Base-by-base conservation (phyloP, 495 filamentous ascomycete species). In the Lasiosphaeris hirsuta region DNA sequence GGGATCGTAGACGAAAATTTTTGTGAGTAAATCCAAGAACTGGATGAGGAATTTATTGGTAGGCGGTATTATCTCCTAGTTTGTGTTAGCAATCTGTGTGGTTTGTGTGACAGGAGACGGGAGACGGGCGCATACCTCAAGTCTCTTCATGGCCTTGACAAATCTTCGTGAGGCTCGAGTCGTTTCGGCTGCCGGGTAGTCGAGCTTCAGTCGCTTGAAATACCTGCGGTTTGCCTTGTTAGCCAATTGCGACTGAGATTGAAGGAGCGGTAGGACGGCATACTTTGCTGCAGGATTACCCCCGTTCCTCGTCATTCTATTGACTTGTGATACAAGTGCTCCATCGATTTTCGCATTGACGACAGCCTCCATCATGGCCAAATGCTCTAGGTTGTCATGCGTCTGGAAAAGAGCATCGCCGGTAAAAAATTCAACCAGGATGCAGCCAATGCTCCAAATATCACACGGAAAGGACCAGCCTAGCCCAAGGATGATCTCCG, bases 291-390 rank as follows among this genome's bases (percentile, higher is more conserved):
- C 89, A 19, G 84, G 81, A 69, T 92, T 96, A 35, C 81, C 78
- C 39, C 81, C 85, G 47, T 81, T 87, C 49, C 84, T 78, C 43
- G 85, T 81, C 72, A 71, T 78, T 68, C 75, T 81, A 65, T 79
- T 86, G 65, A 96, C 92, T 63, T 88, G 81, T 59, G 84, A 78
- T 30, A 98, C 85, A 9, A 98, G 79, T 39, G 82, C 80, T 4
- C 78, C 67, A 59, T 97, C 94, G 41, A 98, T 84, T 54, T 81
- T 81, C 7, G 76, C 74, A 18, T 84, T 86, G 64, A 90, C 90
- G 11, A 96, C 92, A 18, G 84, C 82, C 65, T 98, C 92, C 94
- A 98, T 98, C 94, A 98, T 98, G n/a, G 92, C 94, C 44, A 98
- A 76, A 75, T 98, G 94, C 69, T 97, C 94, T 6, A 97, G 82